Evolutionary conservation across 129 eudicot genomes (phyloP), one percentile per base, ranked within the genome.

Genomic region (Kitagawia praeruptora): DNA sequence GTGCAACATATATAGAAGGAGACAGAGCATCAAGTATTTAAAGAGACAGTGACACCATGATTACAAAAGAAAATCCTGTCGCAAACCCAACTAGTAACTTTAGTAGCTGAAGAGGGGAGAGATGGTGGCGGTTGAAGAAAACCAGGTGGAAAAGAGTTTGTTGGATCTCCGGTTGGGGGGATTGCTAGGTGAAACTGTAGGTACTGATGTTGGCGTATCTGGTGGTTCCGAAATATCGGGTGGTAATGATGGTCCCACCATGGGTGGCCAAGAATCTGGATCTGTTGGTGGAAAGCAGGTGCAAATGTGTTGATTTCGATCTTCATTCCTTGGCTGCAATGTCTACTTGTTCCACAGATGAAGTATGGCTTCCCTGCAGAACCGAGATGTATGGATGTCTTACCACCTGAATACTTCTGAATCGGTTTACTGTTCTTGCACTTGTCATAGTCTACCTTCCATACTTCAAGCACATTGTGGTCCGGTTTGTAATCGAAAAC

Each of bases 291-390:
- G 81, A 31, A 2, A 31, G 87, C 8, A 61, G 88, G 66, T 10
- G 90, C 85, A 27, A 75, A 39, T 7, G 88, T 85, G 79, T 74
- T 70, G 70, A 92, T 83, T 76, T 81, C 84, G n/a, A 94, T 47
- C 81, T 93, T 91, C 98, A 91, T 91, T 56, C 97, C 97, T 77
- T 77, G 80, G 69, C 69, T 75, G 82, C 98, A 93, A 72, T 93
- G 94, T 4, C 91, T 91, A 27, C 79, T 47, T 23, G 87, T 85
- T 44, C 97, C 90, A 78, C 97, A 93, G 2, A 87, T 88, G 89
- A 93, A 93, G 88, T 91, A 93, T 13, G 90, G 81, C 34, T 77
- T 87, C 51, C 96, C 97, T 6, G 86, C 76, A 58, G 84, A 82
- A 37, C 83, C 63, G 37, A 93, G 95, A 48, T 81, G 15, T 47